A percentile compares a stretch with the other conserved stretches of the same genome.
phyloP scores from a whole-genome alignment of 352 stramenopile genomes.

The Phytopythium kandeliae region DNA sequence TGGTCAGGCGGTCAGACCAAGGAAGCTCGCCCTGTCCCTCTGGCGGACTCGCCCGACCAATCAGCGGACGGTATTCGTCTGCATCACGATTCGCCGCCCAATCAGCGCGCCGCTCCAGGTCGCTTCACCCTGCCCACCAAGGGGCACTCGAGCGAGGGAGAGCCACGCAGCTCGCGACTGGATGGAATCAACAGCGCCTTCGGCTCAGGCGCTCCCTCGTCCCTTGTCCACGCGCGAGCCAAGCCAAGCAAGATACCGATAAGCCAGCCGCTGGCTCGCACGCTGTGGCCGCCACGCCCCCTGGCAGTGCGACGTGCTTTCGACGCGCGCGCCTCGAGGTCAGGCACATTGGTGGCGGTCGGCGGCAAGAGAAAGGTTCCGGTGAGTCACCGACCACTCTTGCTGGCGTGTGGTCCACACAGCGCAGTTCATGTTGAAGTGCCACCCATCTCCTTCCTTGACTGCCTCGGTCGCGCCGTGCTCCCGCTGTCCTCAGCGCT shows the following conservation, averaged over 20 bases:
- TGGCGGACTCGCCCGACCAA: neutral
- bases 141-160: constrained; percentile 2
- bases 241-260: no score
- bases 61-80: neutral
- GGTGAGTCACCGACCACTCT: neutral
- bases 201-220: no score
- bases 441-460: no score
- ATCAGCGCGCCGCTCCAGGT: neutral
- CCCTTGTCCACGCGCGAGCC: no score
- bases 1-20: no score
- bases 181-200: no score
- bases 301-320: no score
- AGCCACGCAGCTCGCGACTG: constrained; percentile 2
- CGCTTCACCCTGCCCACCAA: neutral
- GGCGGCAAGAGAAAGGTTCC: neutral
- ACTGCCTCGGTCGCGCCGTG: no score
- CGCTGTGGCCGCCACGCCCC: no score
- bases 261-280: no score
- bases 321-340: no score
- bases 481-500: no score
- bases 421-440: neutral
- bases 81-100: constrained; percentile 4
- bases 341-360: neutral
- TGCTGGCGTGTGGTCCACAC: neutral
- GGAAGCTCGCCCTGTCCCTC: neutral